These are phyloP conservation scores for Trichothecium roseum DNA, from an alignment of 2,329 filamentous ascomycete species.

Conservation along the genomic window DNA sequence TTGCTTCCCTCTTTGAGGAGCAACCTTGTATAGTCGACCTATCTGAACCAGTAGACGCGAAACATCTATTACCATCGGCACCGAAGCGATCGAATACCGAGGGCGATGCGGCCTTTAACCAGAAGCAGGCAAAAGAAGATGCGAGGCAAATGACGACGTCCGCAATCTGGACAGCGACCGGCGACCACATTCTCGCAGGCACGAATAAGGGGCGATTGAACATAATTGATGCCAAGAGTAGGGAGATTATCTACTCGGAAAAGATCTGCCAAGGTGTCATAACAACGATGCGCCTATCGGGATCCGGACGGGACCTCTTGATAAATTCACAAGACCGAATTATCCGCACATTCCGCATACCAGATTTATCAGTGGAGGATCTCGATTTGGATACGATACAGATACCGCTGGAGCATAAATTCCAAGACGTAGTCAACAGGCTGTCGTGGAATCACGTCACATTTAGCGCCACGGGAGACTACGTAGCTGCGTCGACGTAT, in stretches of 20 bases:
- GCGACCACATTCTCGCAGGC: slow-evolving; percentile 81
- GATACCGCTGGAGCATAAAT: slow-evolving; percentile 91
- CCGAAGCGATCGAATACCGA: slow-evolving; percentile 66
- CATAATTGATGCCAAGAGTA: slow-evolving; percentile 75
- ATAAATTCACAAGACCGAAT: slow-evolving; percentile 93
- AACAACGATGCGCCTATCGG: slow-evolving; percentile 73
- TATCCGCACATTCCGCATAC: slow-evolving; percentile 84
- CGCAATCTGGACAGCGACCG: slow-evolving; percentile 75
- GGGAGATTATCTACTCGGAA: slow-evolving; percentile 78
- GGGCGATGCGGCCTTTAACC: slow-evolving; percentile 57
- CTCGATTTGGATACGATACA: slow-evolving; percentile 79
- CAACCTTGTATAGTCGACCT: slow-evolving; percentile 82
- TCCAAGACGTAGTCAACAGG: slow-evolving; percentile 92
- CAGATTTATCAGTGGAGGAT: slow-evolving; percentile 58
- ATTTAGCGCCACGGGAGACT: slow-evolving; percentile 89
- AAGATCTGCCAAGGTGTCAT: slow-evolving; percentile 82
- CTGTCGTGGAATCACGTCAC: slow-evolving; percentile 96
- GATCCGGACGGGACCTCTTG: slow-evolving; percentile 75
- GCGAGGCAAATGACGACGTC: slow-evolving; percentile 92
- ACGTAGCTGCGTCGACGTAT: slow-evolving; percentile 90
- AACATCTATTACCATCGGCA: slow-evolving; percentile 69
- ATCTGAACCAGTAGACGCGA: slow-evolving; percentile 56
- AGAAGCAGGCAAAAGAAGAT: slow-evolving; percentile 85
- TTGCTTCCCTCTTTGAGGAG: slow-evolving; percentile 88
- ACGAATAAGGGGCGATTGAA: slow-evolving; percentile 96